These are phyloP conservation scores for Auricularia sp. DNA, from an alignment of 768 basidiomycete species.

Conservation along the genomic window DNA sequence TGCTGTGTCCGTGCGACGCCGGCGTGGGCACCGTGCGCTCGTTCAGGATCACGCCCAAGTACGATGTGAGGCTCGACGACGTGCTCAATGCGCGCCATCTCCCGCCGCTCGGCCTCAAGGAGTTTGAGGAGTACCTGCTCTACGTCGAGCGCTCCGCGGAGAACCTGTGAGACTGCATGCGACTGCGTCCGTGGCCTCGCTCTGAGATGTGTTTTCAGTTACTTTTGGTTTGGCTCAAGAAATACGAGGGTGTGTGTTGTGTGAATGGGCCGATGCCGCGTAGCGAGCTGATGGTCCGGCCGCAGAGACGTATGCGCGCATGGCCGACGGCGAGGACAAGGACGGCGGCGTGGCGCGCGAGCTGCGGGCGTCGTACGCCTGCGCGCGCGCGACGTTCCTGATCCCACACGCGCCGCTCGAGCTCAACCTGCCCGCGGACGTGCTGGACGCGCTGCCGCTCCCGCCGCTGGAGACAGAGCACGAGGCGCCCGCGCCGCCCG, in stretches of 20 bases:
- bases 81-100: conserved; percentile 67
- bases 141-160: conserved; percentile 69
- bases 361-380: conserved; percentile 51
- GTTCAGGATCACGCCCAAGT: conserved; percentile 43
- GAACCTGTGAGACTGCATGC: conserved; percentile 43
- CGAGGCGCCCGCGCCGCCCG: background rate
- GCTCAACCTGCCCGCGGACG: conserved; percentile 54
- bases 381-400: conserved; percentile 75
- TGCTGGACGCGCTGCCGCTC: conserved; percentile 19
- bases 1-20: conserved; percentile 10
- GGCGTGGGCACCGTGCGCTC: conserved; percentile 12
- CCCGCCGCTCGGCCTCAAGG: conserved; percentile 68
- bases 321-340: background rate
- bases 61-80: conserved; percentile 61
- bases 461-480: conserved; percentile 12
- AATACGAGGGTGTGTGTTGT: background rate
- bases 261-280: no score
- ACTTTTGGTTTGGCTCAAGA: conserved; percentile 37
- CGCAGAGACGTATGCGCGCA: background rate
- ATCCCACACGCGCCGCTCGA: conserved; percentile 50
- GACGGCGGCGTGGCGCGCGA: conserved; percentile 12
- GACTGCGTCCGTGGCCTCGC: conserved; percentile 4
- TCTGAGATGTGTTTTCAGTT: conserved; percentile 28
- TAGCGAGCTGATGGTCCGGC: background rate
- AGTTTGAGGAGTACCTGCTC: conserved; percentile 69